Conservation (phyloP, 139 green algal genomes). For the Tetraselmis chui region DNA sequence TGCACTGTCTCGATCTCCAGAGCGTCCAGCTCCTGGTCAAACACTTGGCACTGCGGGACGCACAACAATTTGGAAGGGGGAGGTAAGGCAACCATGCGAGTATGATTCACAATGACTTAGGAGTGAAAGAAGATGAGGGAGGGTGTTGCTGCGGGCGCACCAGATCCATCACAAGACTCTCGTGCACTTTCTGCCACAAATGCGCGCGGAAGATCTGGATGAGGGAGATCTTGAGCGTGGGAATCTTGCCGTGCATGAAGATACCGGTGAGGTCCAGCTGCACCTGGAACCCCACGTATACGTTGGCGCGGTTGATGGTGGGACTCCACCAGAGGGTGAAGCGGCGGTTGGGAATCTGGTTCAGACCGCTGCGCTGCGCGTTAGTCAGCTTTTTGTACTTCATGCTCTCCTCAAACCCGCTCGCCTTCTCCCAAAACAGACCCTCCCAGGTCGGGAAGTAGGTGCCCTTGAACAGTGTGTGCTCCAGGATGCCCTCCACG, state of each 20-base stretch:
- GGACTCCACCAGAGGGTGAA: slow-evolving; percentile 99
- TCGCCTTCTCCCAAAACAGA: slow-evolving; percentile 99
- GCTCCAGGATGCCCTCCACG: slow-evolving; percentile 99
- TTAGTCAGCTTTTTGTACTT: slow-evolving; percentile 99
- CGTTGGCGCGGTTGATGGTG: slow-evolving; percentile 99
- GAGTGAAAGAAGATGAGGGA: no score
- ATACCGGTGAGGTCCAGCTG: slow-evolving; percentile 99
- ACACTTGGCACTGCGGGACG: slow-evolving; percentile 63
- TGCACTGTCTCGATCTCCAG: slow-evolving; percentile 99
- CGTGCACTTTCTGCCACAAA: slow-evolving; percentile 99
- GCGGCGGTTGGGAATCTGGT: slow-evolving; percentile 98
- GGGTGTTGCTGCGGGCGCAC: no score
- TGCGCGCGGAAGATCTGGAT: slow-evolving; percentile 99
- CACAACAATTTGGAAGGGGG: no score
- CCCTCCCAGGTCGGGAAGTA: slow-evolving; percentile 99
- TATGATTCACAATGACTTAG: no score
- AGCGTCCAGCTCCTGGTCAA: slow-evolving; percentile 97
- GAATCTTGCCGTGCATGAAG: slow-evolving; percentile 99
- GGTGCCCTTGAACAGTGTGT: slow-evolving; percentile 99
- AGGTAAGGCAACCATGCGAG: no score
- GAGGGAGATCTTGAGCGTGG: slow-evolving; percentile 98
- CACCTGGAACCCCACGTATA: slow-evolving; percentile 99
- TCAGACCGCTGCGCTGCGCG: slow-evolving; percentile 92
- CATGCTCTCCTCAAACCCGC: slow-evolving; percentile 88
- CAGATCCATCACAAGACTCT: slow-evolving; percentile 92